These are phyloP conservation scores for Phalaenopsis aphrodite DNA, from an alignment of 106 monocot genomes.

Conservation along the genomic window DNA sequence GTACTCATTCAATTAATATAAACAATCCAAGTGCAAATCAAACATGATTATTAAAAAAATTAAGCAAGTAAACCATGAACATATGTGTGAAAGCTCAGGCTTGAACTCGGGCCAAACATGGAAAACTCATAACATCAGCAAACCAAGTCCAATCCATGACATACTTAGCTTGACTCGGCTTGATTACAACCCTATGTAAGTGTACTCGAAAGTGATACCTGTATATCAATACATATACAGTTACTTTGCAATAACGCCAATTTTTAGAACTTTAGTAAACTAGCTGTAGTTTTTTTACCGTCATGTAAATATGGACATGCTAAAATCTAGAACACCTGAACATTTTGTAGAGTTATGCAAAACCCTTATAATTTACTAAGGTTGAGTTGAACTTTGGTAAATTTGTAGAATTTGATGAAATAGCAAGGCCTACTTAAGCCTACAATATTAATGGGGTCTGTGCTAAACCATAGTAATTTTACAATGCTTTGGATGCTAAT, in stretches of 20 bases:
- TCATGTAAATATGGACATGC: not conserved
- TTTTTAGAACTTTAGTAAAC: not conserved
- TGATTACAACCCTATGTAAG: not conserved
- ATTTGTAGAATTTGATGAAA: not conserved
- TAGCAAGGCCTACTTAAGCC: not conserved
- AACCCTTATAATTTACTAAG: not conserved
- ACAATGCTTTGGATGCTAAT: no score
- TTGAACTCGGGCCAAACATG: no score
- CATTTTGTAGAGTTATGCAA: not conserved
- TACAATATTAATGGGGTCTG: not conserved
- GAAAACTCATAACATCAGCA: no score
- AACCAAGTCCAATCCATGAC: no score
- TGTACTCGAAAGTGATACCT: not conserved
- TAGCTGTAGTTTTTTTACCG: not conserved
- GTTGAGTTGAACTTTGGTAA: not conserved
- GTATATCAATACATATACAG: no score
- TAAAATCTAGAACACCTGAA: not conserved
- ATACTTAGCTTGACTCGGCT: no score
- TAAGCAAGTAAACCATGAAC: no score
- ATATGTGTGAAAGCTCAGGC: no score
- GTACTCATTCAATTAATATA: no score
- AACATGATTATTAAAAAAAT: no score
- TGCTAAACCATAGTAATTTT: no score
- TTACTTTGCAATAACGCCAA: not conserved
- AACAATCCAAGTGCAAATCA: no score